Percentiles rank a stretch among this genome's conserved stretches.
phyloP scores from a whole-genome alignment of 2,329 filamentous ascomycete genomes.

The Sarocladiaceae sp. region DNA sequence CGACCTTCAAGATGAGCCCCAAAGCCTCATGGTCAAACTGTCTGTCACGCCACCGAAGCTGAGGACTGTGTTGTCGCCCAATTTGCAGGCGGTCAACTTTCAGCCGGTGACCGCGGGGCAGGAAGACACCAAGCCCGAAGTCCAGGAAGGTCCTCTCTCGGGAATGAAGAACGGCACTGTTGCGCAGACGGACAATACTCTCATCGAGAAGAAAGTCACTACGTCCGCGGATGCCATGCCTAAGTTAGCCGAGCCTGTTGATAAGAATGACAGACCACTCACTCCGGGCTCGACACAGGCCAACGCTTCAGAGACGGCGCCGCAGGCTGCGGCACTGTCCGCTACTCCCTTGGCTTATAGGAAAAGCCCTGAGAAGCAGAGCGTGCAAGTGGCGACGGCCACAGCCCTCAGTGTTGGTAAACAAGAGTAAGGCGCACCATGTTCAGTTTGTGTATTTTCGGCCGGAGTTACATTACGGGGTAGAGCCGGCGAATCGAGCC shows the following conservation, averaged over 20 bases:
- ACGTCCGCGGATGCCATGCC: background rate
- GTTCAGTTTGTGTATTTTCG: conserved; percentile 15
- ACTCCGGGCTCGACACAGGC: background rate
- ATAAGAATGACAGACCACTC: conserved; percentile 7
- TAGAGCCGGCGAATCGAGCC: conserved; percentile 14
- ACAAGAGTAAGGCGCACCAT: conserved; percentile 19
- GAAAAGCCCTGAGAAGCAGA: conserved; percentile 56
- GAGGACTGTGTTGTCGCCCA: conserved; percentile 23
- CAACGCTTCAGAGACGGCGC: background rate
- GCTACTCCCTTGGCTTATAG: conserved; percentile 53
- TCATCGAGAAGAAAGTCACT: background rate
- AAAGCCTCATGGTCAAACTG: conserved; percentile 73
- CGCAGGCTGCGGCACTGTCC: conserved; percentile 23
- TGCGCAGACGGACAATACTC: background rate
- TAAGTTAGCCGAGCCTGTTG: background rate
- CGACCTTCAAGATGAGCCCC: conserved; percentile 41
- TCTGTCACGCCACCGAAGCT: conserved; percentile 42
- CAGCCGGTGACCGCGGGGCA: background rate
- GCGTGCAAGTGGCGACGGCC: conserved; percentile 23
- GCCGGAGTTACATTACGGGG: conserved; percentile 20
- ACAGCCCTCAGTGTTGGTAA: conserved; percentile 26
- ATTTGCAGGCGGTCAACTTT: conserved; percentile 15
- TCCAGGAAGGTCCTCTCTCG: background rate
- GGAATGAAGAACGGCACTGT: background rate
- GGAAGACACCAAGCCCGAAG: background rate